Conservation (phyloP, 2,329 filamentous ascomycete genomes). For the Thielaviopsis musarum region DNA sequence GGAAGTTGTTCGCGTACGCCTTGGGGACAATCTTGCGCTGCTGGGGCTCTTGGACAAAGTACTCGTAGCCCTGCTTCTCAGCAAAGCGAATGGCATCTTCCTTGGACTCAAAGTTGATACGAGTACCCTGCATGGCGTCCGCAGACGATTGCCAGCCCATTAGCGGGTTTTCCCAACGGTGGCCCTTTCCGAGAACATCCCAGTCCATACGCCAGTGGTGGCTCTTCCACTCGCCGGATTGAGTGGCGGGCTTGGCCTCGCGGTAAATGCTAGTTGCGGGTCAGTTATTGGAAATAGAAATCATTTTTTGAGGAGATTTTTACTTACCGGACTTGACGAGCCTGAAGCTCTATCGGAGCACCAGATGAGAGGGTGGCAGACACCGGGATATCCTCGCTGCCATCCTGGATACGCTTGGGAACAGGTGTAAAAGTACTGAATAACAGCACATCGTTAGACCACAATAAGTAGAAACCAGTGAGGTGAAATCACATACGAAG, state of each 20-base stretch:
- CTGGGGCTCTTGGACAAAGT: slow-evolving; percentile 95
- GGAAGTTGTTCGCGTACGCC: slow-evolving; percentile 93
- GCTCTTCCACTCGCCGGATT: slow-evolving; percentile 75
- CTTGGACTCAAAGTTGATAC: slow-evolving; percentile 79
- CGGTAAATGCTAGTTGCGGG: slow-evolving; percentile 61
- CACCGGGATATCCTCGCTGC: slow-evolving; percentile 63
- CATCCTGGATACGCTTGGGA: slow-evolving; percentile 77
- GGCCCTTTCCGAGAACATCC: slow-evolving; percentile 82
- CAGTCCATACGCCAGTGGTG: slow-evolving; percentile 96
- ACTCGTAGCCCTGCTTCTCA: slow-evolving; percentile 98
- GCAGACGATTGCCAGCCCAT: slow-evolving; percentile 98
- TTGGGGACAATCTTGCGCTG: slow-evolving; percentile 73
- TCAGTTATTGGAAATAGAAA: neutral
- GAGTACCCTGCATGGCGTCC: slow-evolving; percentile 87
- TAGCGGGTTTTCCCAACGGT: slow-evolving; percentile 94
- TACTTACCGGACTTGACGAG: slow-evolving; percentile 74
- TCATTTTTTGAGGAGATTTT: neutral
- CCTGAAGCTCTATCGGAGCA: slow-evolving; percentile 85
- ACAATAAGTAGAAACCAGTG: neutral
- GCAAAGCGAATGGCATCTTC: slow-evolving; percentile 91
- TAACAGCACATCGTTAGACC: neutral
- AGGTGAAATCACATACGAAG: slow-evolving; percentile 45
- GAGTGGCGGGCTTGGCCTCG: slow-evolving; percentile 83
- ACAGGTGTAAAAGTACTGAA: slow-evolving; percentile 75
- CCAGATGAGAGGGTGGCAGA: slow-evolving; percentile 80